phyloP scores from a whole-genome alignment of 2,329 filamentous ascomycete species.

The Dactylellina leptospora region DNA sequence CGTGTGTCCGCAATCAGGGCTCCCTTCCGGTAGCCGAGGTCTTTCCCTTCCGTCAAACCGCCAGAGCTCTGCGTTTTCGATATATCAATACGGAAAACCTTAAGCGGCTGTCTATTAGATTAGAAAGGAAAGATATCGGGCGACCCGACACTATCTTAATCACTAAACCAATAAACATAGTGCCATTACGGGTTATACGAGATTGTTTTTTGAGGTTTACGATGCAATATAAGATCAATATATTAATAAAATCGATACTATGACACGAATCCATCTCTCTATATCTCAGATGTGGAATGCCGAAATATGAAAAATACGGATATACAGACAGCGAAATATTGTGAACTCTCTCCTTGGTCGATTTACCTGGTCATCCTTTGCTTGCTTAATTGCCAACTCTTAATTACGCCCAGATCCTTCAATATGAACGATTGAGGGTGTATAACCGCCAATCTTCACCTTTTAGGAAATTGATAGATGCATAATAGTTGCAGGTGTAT shows the following conservation, averaged over 20 bases:
- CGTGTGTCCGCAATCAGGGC: constrained; percentile 22
- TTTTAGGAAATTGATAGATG: constrained; percentile 23
- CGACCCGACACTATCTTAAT: neutral
- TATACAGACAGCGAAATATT: neutral
- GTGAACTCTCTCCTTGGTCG: neutral
- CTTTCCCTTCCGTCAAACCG: constrained; percentile 20
- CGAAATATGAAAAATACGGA: constrained; percentile 1
- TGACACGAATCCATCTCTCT: constrained; percentile 2
- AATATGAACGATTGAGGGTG: neutral
- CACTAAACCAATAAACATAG: constrained; percentile 13
- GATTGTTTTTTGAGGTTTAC: constrained; percentile 5
- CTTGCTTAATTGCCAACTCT: neutral
- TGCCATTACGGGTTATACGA: constrained; percentile 22
- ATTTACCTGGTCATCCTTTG: neutral
- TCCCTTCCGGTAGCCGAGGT: constrained; percentile 34
- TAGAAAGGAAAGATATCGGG: neutral
- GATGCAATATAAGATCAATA: no score
- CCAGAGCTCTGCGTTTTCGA: constrained; percentile 7
- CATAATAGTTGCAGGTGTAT: constrained; percentile 15
- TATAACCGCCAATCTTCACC: constrained; percentile 36
- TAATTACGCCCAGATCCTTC: constrained; percentile 31
- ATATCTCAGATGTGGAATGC: neutral
- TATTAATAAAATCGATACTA: neutral
- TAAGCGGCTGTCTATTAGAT: neutral
- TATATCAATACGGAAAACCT: constrained; percentile 10